Evolutionary conservation across 768 basidiomycete species (phyloP), one percentile per base, ranked within the genome.

Genomic region (Suillus ampliporus): DNA sequence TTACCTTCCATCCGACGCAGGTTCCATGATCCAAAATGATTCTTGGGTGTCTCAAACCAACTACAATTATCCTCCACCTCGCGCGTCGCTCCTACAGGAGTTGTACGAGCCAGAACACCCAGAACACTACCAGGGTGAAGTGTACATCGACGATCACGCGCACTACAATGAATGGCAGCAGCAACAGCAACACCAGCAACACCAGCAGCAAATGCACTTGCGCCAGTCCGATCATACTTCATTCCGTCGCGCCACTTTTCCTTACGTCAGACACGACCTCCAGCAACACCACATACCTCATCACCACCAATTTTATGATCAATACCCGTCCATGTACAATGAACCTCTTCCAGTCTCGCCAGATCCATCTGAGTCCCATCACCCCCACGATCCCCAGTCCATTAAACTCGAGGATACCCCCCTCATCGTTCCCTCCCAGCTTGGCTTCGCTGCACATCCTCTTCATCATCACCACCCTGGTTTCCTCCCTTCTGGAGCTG

Each of bases 231-330:
- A 88, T 64, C 81, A 84, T 68, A 71, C 80, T 52, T 73, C 77
- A 13, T 68, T 74, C 59, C 89, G 91, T 54, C 83, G 91, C 63
- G 87, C 88, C 1, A 92, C 91, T 0, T 92, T 86, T 76, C 91
- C 91, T 51, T 89, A 87, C 70, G 89, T 89, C 57, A 84, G 89
- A 47, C 89, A 91, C 67, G 91, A 94, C 76, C 82, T 84, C 71
- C 79, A 82, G 64, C 80, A 81, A 54, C 80, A 80, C 57, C 70
- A 71, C 56, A 61, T 71, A 61, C 58, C 66, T 51, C 64, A 70
- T 58, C 69, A 74, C 74, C 71, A 65, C 57, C 79, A 72, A 65
- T 72, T 76, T 44, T 76, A 67, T 28, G 74, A 77, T 5, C 68
- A 66, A 23, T 76, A 70, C 47, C 58, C 77, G 58, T 69, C 79